These are phyloP conservation scores for Auriscalpium orientale DNA, from an alignment of 768 basidiomycete genomes.

Conservation along the genomic window DNA sequence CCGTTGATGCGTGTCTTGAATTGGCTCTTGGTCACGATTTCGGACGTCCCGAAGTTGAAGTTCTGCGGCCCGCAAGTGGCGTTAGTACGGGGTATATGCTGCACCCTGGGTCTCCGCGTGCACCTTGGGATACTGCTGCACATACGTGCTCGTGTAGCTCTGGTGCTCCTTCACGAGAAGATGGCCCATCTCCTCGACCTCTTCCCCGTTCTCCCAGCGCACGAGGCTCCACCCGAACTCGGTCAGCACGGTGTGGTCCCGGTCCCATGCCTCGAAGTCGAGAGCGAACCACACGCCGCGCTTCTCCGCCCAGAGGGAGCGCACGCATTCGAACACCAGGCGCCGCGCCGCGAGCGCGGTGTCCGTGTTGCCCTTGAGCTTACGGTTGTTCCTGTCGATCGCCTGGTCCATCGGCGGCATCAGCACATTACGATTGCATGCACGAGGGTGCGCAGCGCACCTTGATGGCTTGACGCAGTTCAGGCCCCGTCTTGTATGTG, in stretches of 20 bases:
- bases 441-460: constrained; percentile 24
- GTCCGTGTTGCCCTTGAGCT: constrained; percentile 53
- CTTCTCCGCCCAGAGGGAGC: constrained; percentile 54
- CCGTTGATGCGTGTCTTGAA: constrained; percentile 47
- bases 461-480: constrained; percentile 54
- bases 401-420: constrained; percentile 31
- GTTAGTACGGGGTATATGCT: not conserved
- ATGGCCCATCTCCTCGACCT: constrained; percentile 46
- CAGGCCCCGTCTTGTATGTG: constrained; percentile 43
- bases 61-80: constrained; percentile 29
- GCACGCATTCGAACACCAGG: constrained; percentile 59
- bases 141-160: constrained; percentile 54
- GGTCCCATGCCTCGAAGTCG: constrained; percentile 83
- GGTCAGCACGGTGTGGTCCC: constrained; percentile 62
- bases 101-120: constrained; percentile 6
- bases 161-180: constrained; percentile 57
- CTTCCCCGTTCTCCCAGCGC: constrained; percentile 45
- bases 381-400: constrained; percentile 76
- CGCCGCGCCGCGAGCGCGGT: constrained; percentile 48
- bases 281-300: constrained; percentile 68
- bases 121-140: constrained; percentile 57
- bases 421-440: too few species aligned
- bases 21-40: constrained; percentile 38
- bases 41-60: constrained; percentile 61
- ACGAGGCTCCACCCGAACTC: constrained; percentile 76